Base-by-base conservation (phyloP, 257 asterid species). In the Capsicum baccatum region DNA sequence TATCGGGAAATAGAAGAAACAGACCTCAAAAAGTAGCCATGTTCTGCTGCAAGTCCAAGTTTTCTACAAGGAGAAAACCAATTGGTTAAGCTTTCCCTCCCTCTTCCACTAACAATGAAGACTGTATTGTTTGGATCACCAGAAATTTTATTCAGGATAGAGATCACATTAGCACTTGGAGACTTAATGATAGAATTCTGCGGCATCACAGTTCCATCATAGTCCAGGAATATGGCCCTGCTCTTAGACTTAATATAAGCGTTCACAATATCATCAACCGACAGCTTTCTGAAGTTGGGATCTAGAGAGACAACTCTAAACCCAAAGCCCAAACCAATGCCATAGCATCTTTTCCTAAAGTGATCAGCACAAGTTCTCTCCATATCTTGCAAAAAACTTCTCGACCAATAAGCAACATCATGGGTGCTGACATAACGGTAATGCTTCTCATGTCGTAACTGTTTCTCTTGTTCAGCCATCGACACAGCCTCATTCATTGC, bases 321-420 rank as follows among this genome's bases (percentile, higher is more conserved):
- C 64, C 98, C 98, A 81, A 94, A 92, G 37, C 98, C 98, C 82
- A 94, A 90, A 50, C 98, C 98, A 79, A 94, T 91, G 35, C 97
- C 93, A 91, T 94, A 94, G 58, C 93, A 95, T 87, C 95, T 90
- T 89, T 90, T 93, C 87, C 91, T 88, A 83, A 91, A 92, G 89
- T 94, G 98, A 82, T 94, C 98, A 4, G 88, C 85, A 88, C 97
- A 94, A 86, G 95, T 90, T 88, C 98, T 91, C 88, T 92, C 98
- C 92, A 95, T 89, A 85, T 95, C 98, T 86, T 95, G 98, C 86
- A 95, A 86, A 90, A 95, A 93, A 90, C 98, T 95, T 90, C 91
- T 92, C 71, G 97, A 88, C 97, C 97, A 94, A 89, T 89, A 94
- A 1, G 94, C 92, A 37, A 92, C 93, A 82, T 91, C 93, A 54